Evolutionary conservation across 495 filamentous ascomycete species (phyloP).

Genomic region (Talaromyces borbonicus): DNA sequence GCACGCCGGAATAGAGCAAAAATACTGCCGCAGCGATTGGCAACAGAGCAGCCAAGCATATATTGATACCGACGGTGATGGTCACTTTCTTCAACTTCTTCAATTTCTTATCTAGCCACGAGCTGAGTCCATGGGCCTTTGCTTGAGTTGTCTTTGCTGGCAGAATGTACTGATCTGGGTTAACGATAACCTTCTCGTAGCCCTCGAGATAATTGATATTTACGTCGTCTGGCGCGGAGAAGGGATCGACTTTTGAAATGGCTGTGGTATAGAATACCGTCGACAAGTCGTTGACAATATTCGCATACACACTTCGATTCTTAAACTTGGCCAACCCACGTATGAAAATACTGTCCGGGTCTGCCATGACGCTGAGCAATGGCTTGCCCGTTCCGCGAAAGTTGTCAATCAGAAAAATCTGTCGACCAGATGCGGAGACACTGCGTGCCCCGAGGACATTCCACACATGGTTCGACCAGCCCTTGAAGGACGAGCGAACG

Average conservation of each 20-base stretch:
- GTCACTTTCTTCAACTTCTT: slow-evolving; percentile 24
- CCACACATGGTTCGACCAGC: slow-evolving; percentile 57
- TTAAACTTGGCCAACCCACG: slow-evolving; percentile 64
- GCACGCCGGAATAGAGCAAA: slow-evolving; percentile 62
- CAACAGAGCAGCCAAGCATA: slow-evolving; percentile 54
- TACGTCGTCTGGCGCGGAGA: slow-evolving; percentile 48
- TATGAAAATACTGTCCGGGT: slow-evolving; percentile 80
- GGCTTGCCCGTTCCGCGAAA: slow-evolving; percentile 76
- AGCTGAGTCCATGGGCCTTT: slow-evolving; percentile 11
- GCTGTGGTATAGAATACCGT: slow-evolving; percentile 73
- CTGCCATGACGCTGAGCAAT: slow-evolving; percentile 70
- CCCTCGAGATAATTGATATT: slow-evolving; percentile 62
- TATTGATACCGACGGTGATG: slow-evolving; percentile 44
- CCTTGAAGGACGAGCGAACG: slow-evolving; percentile 63
- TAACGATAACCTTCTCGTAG: slow-evolving; percentile 68
- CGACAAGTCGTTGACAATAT: slow-evolving; percentile 73
- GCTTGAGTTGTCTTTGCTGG: slow-evolving; percentile 17
- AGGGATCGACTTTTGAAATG: slow-evolving; percentile 69
- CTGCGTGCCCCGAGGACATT: slow-evolving; percentile 72
- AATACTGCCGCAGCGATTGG: slow-evolving; percentile 61
- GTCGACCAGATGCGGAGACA: slow-evolving; percentile 70
- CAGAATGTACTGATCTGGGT: slow-evolving; percentile 53
- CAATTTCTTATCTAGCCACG: too few species aligned
- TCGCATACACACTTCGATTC: slow-evolving; percentile 67
- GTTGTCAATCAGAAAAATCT: slow-evolving; percentile 78